phyloP scores from a whole-genome alignment of 495 filamentous ascomycete species.

The Neurospora cerealis region DNA sequence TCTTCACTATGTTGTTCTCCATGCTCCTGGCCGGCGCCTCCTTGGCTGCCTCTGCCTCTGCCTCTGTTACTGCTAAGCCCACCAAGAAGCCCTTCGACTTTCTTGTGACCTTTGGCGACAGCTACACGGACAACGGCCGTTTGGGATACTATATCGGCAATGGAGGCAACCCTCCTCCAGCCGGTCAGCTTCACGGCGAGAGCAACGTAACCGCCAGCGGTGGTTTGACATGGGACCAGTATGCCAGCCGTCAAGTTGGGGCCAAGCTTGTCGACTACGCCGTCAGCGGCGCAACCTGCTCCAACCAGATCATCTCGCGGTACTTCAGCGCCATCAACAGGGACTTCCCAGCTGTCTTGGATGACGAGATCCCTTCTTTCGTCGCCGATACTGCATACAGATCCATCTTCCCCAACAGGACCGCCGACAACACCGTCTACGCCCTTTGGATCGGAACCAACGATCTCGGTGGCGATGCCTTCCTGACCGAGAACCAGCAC shows the following conservation, averaged over 20 bases:
- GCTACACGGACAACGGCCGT: conserved; percentile 64
- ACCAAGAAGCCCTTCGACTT: conserved; percentile 16
- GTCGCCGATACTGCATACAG: conserved; percentile 46
- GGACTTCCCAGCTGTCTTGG: conserved; percentile 49
- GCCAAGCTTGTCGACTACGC: conserved; percentile 64
- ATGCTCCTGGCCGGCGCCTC: conserved; percentile 15
- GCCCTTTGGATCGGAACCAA: conserved; percentile 74
- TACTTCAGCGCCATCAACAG: conserved; percentile 35
- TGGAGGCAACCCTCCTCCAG: conserved; percentile 49
- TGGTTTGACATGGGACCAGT: conserved; percentile 59
- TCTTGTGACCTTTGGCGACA: conserved; percentile 53
- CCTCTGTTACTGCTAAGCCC: neutral
- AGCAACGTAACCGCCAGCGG: conserved; percentile 45
- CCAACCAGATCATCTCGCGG: conserved; percentile 52
- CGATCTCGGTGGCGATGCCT: conserved; percentile 54
- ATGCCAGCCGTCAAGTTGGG: conserved; percentile 43
- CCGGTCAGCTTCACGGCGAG: conserved; percentile 39
- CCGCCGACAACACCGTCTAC: conserved; percentile 52
- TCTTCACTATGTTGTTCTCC: conserved; percentile 15
- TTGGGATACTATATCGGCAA: conserved; percentile 48
- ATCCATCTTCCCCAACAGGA: conserved; percentile 40
- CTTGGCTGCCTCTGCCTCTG: conserved; percentile 9
- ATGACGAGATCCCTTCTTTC: conserved; percentile 63
- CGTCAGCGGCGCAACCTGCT: conserved; percentile 58
- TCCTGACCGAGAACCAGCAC: conserved; percentile 53